phyloP scores from a whole-genome alignment of 768 basidiomycete species.

The Lactarius evosmus region DNA sequence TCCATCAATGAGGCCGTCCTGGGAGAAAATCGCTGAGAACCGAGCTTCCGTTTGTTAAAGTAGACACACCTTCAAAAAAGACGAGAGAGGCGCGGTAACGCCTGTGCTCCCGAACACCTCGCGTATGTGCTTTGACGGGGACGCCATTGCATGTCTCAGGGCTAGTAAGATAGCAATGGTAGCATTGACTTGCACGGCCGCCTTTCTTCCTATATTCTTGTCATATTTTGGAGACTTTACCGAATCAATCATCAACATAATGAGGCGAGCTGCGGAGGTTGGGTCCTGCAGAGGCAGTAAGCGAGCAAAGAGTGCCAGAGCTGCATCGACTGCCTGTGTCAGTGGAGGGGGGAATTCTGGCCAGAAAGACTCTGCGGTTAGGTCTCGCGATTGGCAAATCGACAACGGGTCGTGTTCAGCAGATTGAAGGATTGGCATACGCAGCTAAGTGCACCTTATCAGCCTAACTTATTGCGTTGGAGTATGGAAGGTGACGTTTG shows the following conservation, averaged over 20 bases:
- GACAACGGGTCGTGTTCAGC: slow-evolving; percentile 83
- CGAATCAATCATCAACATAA: slow-evolving; percentile 60
- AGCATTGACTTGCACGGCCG: slow-evolving; percentile 80
- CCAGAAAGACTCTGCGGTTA: slow-evolving; percentile 44
- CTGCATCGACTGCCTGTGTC: slow-evolving; percentile 83
- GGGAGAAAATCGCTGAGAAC: slow-evolving; percentile 20
- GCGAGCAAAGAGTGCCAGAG: slow-evolving; percentile 81
- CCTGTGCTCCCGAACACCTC: slow-evolving; percentile 66
- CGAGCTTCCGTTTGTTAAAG: slow-evolving; percentile 4
- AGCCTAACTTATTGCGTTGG: background rate
- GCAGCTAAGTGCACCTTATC: slow-evolving; percentile 45
- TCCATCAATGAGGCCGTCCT: slow-evolving; percentile 80
- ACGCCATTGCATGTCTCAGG: slow-evolving; percentile 53
- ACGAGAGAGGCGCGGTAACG: slow-evolving; percentile 57
- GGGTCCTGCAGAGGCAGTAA: slow-evolving; percentile 78
- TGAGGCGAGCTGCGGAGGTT: slow-evolving; percentile 48
- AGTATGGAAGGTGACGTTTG: slow-evolving; percentile 29
- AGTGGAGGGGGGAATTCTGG: slow-evolving; percentile 70
- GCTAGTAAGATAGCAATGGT: slow-evolving; percentile 69
- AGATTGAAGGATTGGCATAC: slow-evolving; percentile 76
- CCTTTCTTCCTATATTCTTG: slow-evolving; percentile 80
- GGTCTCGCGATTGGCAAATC: slow-evolving; percentile 50
- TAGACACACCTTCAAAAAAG: slow-evolving; percentile 70
- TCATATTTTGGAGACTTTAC: slow-evolving; percentile 77
- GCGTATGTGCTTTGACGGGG: slow-evolving; percentile 53